Evolutionary conservation across 1,284 basidiomycete genomes (phyloP), one percentile per base, ranked within the genome.

Genomic region (Ustilago crameri): DNA sequence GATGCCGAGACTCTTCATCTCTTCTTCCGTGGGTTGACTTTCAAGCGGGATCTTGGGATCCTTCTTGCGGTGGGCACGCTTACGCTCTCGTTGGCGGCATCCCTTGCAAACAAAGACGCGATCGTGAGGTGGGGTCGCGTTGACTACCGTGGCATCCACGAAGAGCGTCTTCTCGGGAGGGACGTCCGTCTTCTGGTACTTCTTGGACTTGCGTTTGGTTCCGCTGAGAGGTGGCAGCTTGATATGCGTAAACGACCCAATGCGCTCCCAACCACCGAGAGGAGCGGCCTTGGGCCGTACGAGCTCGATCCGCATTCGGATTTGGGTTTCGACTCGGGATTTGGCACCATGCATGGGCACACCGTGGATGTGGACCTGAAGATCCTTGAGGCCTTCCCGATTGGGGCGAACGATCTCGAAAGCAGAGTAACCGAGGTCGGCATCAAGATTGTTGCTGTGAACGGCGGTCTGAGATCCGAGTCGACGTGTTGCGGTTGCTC

Each of bases 311-410:
- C 79, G 62, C 74, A 80, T 79, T 24, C 78, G 67, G 41, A 83
- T 82, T 46, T 83, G 93, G 0, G 93, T 96, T 84, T 96, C 94
- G 22, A 96, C 93, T 23, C 93, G 89, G 49, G 92, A 93, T 84
- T 95, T 95, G n/a, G 93, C 91, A 24, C 93, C 93, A 38, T 86
- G 85, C 73, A 90, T 88, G 9, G 93, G 92, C 41, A 96, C 88
- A 75, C 90, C 93, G 38, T 93, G 91, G 35, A 93, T 89, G 81
- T 93, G 80, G 2, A 85, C 73, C 41, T 83, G 79, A 5, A 78
- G 71, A 40, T 78, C 69, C 14, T 64, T 63, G 42, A 82, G 74
- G 18, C 68, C 61, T 41, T 72, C 50, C n/a, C 65, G 59, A 12
- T 55, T 45, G 5, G 81, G 81, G 10, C 72, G 71, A 3, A 79